phyloP scores from a whole-genome alignment of 768 basidiomycete genomes.

The Boletellus emodensis region DNA sequence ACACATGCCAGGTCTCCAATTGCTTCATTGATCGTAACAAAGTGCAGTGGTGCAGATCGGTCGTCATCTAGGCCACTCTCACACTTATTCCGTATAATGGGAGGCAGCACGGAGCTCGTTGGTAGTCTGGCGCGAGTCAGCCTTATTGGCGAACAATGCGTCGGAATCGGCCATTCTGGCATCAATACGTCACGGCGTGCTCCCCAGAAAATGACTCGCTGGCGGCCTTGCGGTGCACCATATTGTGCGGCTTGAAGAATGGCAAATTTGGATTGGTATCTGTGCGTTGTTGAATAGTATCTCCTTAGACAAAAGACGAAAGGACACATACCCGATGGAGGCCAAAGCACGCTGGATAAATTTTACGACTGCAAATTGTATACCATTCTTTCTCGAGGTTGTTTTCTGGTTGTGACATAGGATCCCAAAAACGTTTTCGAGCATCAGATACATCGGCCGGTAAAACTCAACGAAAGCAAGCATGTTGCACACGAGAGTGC shows the following conservation, averaged over 20 bases:
- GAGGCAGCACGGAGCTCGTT: constrained; percentile 39
- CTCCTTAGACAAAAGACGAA: neutral
- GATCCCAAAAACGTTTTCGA: constrained; percentile 72
- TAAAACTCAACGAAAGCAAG: constrained; percentile 66
- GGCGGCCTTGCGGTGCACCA: constrained; percentile 66
- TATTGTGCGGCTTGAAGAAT: constrained; percentile 68
- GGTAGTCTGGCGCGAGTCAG: constrained; percentile 38
- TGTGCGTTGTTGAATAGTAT: constrained; percentile 1
- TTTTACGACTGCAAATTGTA: constrained; percentile 61
- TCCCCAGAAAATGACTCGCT: constrained; percentile 65
- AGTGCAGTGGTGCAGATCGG: constrained; percentile 54
- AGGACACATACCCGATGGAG: constrained; percentile 54
- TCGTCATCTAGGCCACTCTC: constrained; percentile 30
- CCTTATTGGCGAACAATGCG: constrained; percentile 45
- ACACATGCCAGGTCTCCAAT: constrained; percentile 62
- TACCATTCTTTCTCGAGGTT: constrained; percentile 31
- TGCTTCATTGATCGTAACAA: constrained; percentile 61
- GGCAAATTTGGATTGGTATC: constrained; percentile 64
- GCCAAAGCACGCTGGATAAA: constrained; percentile 57
- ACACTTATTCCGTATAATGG: constrained; percentile 42
- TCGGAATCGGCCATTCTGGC: constrained; percentile 63
- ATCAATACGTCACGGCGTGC: constrained; percentile 53
- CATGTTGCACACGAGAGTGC: constrained; percentile 66
- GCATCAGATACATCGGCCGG: constrained; percentile 55
- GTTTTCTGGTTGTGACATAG: constrained; percentile 47